Evolutionary conservation across 768 basidiomycete genomes (phyloP), one percentile per base, ranked within the genome.

Genomic region (Suillus discolor): DNA sequence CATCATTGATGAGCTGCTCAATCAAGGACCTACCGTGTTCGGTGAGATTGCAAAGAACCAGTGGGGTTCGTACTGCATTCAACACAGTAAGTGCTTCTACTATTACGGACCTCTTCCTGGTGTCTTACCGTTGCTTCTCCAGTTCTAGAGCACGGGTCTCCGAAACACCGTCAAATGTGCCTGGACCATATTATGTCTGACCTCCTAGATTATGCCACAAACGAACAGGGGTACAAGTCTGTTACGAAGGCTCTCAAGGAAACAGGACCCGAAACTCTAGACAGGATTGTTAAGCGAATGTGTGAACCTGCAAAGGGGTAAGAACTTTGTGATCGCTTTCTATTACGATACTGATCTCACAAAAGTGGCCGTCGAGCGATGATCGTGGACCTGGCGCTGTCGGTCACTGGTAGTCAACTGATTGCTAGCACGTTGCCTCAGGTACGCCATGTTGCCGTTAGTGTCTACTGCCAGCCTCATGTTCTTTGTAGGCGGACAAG

Each of bases 21-120:
- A 90, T 66, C 87, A 91, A 64, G 92, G 92, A 16, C 75, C 84
- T 2, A 74, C 73, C 0, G 82, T 90, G 31, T 94, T 94, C 68
- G 82, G 84, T 25, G 90, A 93, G 69, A 91, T 94, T 20, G 82
- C 89, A 23, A 93, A 92, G 80, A 95, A 87, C 67, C 93, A 94
- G 73, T 95, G 93, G 93, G 93, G 93, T 13, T 90, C 91, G 1
- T 94, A 93, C 70, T 94, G 92, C 73, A 83, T 94, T 34, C 91
- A 93, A 69, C 93, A 93, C 65, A 93, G 93, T 93, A 69, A 64
- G 92, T 77, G 12, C 64, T 47, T 20, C 25, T 8, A 42, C 61
- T n/a, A 31, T 38, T 28, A n/a, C 39, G 15, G 66, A 16, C 53
- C 12, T 64, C 45, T 51, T 61, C 54, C 66, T 69, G 36, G 28